phyloP scores from a whole-genome alignment of 176 grass and related monocot species.

The Triticum dicoccoides region DNA sequence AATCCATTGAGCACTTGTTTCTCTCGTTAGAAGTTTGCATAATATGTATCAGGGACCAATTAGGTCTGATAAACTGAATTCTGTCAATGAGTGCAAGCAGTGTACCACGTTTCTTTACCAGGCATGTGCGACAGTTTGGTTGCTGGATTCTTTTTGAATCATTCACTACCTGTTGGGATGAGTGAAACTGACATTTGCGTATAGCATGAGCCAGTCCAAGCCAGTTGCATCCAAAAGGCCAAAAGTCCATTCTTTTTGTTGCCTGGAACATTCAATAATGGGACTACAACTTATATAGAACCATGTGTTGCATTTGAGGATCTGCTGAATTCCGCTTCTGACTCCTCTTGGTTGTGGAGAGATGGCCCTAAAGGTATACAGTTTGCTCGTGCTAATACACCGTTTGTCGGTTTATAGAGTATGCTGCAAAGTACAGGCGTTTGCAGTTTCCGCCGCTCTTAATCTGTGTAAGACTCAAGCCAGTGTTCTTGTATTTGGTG shows the following conservation, averaged over 20 bases:
- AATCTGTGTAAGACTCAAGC: conserved; percentile 4
- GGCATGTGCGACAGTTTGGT: conserved; percentile 23
- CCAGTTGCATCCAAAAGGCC: conserved; percentile 40
- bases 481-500: conserved; percentile 29
- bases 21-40: conserved; percentile 14
- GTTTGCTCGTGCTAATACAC: conserved; percentile 23
- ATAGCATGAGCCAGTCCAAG: conserved; percentile 41
- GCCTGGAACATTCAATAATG: conserved; percentile 64
- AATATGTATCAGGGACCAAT: background rate
- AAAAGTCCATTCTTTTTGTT: conserved; percentile 58
- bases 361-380: conserved; percentile 69
- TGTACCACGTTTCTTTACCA: conserved; percentile 29
- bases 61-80: conserved; percentile 14
- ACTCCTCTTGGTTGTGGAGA: conserved; percentile 44
- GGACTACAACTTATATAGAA: conserved; percentile 48
- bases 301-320: conserved; percentile 26
- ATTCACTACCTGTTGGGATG: conserved; percentile 25
- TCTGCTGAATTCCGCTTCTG: conserved; percentile 38
- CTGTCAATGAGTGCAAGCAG: conserved; percentile 38
- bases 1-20: too few species aligned
- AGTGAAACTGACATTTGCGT: conserved; percentile 24
- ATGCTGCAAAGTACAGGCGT: conserved; percentile 19
- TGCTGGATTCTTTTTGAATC: conserved; percentile 18
- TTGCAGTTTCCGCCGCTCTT: conserved; percentile 31
- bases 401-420: conserved; percentile 6